Percentiles rank a stretch among this genome's conserved stretches.
Evolutionary conservation across 2,329 filamentous ascomycete species (phyloP).

Genomic region (Phialophora tarda): DNA sequence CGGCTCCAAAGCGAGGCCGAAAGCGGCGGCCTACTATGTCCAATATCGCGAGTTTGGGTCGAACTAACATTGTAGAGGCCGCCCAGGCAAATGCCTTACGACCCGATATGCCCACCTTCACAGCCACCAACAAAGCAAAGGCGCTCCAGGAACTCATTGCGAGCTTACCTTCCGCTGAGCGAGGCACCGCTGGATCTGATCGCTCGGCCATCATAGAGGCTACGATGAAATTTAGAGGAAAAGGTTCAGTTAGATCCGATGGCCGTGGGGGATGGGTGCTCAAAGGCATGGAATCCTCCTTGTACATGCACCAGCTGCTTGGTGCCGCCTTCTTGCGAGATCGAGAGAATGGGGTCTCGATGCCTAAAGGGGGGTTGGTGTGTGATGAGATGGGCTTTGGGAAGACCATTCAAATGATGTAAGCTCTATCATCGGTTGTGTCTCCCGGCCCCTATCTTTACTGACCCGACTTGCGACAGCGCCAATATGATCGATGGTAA

Average conservation of each 20-base stretch:
- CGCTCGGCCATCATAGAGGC: conserved; percentile 40
- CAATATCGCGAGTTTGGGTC: conserved; percentile 38
- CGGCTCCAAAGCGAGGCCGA: conserved; percentile 9
- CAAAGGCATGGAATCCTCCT: conserved; percentile 43
- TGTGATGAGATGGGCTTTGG: conserved; percentile 52
- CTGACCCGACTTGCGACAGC: conserved; percentile 31
- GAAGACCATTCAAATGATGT: conserved; percentile 48
- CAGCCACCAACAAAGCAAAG: conserved; percentile 36
- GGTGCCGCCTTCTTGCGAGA: conserved; percentile 37
- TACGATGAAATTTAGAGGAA: conserved; percentile 41
- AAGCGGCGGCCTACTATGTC: conserved; percentile 26
- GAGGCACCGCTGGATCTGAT: conserved; percentile 39
- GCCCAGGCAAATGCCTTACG: conserved; percentile 41
- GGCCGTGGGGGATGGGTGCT: conserved; percentile 44
- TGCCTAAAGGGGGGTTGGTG: conserved; percentile 47
- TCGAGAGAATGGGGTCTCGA: conserved; percentile 30
- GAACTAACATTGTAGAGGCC: conserved; percentile 39
- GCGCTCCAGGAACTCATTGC: conserved; percentile 45
- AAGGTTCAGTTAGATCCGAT: conserved; percentile 39
- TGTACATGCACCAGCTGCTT: conserved; percentile 46
- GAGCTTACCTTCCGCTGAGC: conserved; percentile 42
- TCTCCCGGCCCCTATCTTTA: conserved; percentile 1
- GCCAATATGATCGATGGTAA: conserved; percentile 48
- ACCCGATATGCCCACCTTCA: conserved; percentile 40
- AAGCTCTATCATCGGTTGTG: conserved; percentile 31